Evolutionary conservation across 75 land plant species (phyloP), one percentile per base, ranked within the genome.

Genomic region (Larix kaempferi): DNA sequence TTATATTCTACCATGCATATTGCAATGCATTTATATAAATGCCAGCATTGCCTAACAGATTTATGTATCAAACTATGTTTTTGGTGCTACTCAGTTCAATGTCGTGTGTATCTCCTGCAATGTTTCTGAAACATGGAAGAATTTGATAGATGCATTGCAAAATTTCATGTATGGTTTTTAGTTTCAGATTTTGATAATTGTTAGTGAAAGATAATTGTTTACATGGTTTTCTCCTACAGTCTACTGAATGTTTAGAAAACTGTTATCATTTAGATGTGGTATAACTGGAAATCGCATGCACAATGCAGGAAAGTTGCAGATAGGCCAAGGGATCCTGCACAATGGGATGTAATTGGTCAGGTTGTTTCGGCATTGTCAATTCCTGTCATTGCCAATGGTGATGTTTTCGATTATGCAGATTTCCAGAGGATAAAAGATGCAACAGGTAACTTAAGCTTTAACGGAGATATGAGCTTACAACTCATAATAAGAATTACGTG

Each of bases 301-400:
- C 69, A 65, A 65, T 69, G 77, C 88, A 93, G 98, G 77, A 89
- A 72, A 83, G 86, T 93, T 67, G 89, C 87, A 77, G 98, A 95
- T 77, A 82, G 98, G 73, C 96, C 96, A 57, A 88, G 84, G 44
- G 93, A 89, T 78, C 96, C 95, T 80, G 98, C 98, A 76, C 85
- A 93, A 59, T 95, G 98, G 98, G 84, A 76, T 85, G 92, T 86
- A 66, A 95, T 95, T 78, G 88, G 89, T 62, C 88, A 93, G 81
- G 83, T 93, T 74, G 98, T 93, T 39, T 78, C 89, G 41, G 89
- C 98, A 64, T 77, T 93, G 71, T 91, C 95, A 44, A 88, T 95
- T 72, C 98, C 98, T 13, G 98, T 95, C 72, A 93, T 95, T 63
- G 98, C 98, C 41, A 95, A 95, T 88, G 98, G 98, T 3, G 91